Evolutionary conservation across 2,329 filamentous ascomycete genomes (phyloP).

Genomic region (Drechslerella dactyloides): DNA sequence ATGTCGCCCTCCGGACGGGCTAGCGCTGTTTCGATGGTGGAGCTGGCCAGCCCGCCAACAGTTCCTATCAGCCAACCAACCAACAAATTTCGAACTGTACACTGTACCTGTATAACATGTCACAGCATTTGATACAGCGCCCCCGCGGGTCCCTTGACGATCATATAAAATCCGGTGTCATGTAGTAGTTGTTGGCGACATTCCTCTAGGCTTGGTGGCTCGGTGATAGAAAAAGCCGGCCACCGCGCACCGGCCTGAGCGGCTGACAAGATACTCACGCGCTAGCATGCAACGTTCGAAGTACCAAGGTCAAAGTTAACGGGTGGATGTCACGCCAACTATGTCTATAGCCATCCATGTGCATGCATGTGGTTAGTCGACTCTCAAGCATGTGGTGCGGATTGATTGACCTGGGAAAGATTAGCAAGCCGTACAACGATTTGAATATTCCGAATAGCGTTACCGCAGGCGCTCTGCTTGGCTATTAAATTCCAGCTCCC

Average conservation of each 20-base stretch:
- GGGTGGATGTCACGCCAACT: background rate
- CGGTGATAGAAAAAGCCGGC: background rate
- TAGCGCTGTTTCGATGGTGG: conserved; percentile 3
- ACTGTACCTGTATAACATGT: background rate
- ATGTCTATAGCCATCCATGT: conserved; percentile 19
- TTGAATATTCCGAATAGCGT: background rate
- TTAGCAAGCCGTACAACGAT: background rate
- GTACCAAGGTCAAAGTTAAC: too few relatives aligned
- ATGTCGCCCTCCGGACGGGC: background rate
- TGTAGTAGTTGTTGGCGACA: background rate
- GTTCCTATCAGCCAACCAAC: conserved; percentile 14
- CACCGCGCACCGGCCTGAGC: background rate
- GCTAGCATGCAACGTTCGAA: too few relatives aligned
- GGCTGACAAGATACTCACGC: background rate
- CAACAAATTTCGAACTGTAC: conserved; percentile 10
- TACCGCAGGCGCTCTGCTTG: background rate
- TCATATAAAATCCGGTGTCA: background rate
- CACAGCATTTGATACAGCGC: background rate
- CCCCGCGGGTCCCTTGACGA: background rate
- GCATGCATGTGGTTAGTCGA: too few relatives aligned
- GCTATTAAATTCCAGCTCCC: background rate
- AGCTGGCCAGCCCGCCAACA: conserved; percentile 13
- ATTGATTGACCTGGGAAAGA: background rate
- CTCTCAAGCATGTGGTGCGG: too few relatives aligned
- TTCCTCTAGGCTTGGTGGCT: background rate